Evolutionary conservation across 2,329 filamentous ascomycete genomes (phyloP), one percentile per base, ranked within the genome.

Genomic region (Lecanicillium sp.): DNA sequence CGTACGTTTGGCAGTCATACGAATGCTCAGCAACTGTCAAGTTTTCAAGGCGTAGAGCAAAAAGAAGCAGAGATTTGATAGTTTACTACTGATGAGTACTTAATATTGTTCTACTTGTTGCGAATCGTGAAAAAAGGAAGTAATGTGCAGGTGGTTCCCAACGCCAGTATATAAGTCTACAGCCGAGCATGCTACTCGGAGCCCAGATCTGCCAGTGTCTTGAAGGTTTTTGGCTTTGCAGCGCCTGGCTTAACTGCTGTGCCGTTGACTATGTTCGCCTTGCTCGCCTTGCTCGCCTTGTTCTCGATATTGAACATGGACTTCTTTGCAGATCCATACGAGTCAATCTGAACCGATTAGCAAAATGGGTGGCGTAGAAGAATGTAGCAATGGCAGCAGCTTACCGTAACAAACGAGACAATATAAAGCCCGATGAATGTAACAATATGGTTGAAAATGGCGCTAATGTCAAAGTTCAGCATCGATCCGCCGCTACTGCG

Each of bases 311-410:
- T 81, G 59, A 77, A 82, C 13, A 59, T 60, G 15, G 77, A 81
- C 33, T 64, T 66, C 57, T 79, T 71, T 3, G 77, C 78, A 3
- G 76, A 66, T 49, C 72, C 74, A 57, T 79, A 79, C 0, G 74
- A 71, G 51, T 82, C 78, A 39, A 81, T 68, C 69, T 79, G 49
- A n/a, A n/a, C n/a, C n/a, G n/a, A n/a, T n/a, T n/a, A n/a, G n/a
- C n/a, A n/a, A n/a, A n/a, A n/a, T n/a, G n/a, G n/a, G n/a, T n/a
- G n/a, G n/a, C n/a, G n/a, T n/a, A n/a, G n/a, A n/a, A n/a, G n/a
- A n/a, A n/a, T n/a, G n/a, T n/a, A n/a, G n/a, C n/a, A n/a, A n/a
- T n/a, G n/a, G n/a, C n/a, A n/a, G n/a, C n/a, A n/a, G n/a, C 72
- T 41, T 64, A 71, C 75, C 54, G 76, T 71, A 47, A 82, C 69